phyloP scores from a whole-genome alignment of 768 basidiomycete genomes.

The Termitomyces sp. region DNA sequence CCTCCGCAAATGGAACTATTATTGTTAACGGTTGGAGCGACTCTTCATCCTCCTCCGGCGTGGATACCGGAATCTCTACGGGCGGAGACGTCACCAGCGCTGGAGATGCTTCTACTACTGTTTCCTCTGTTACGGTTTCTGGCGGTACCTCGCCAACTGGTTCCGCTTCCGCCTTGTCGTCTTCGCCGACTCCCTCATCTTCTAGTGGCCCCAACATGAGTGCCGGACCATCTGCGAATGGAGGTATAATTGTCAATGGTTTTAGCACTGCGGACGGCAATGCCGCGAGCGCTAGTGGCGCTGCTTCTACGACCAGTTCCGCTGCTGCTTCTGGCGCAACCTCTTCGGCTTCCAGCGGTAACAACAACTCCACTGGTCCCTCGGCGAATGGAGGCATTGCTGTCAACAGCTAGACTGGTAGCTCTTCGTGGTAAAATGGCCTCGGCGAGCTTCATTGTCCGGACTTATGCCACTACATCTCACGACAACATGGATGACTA shows the following conservation, averaged over 20 bases:
- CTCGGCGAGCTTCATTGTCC: no score
- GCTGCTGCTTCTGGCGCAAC: neutral
- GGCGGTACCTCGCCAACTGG: neutral
- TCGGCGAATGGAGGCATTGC: conserved; percentile 34
- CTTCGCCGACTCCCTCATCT: neutral
- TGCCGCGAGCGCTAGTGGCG: neutral
- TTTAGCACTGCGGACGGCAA: conserved; percentile 20
- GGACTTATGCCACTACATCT: no score
- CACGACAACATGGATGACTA: conserved; percentile 1
- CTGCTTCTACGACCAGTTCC: neutral
- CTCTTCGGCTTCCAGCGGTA: conserved; percentile 6
- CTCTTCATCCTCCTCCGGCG: neutral
- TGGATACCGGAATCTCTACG: neutral
- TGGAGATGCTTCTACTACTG: neutral
- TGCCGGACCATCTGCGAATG: no score
- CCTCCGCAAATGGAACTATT: conserved; percentile 32
- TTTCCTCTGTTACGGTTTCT: neutral
- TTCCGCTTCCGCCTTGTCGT: conserved; percentile 14
- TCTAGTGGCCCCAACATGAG: neutral
- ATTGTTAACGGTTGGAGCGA: conserved; percentile 41
- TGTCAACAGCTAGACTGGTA: conserved; percentile 17
- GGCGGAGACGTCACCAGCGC: neutral
- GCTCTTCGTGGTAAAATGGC: conserved; percentile 21
- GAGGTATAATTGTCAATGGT: conserved; percentile 24
- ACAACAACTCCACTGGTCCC: conserved; percentile 19